phyloP scores from a whole-genome alignment of 805 yeast genomes.

The Nakazawaea holstii region DNA sequence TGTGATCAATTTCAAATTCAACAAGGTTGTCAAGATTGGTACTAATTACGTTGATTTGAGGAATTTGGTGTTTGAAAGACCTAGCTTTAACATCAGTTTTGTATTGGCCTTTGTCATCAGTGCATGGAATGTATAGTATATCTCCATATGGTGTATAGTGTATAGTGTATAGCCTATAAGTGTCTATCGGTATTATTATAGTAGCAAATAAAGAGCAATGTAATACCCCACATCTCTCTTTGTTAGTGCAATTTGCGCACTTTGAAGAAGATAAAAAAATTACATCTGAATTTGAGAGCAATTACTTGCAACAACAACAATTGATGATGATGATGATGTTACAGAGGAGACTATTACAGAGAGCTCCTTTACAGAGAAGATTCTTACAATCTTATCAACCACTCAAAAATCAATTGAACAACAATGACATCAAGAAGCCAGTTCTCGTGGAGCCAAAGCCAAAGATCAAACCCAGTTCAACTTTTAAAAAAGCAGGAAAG shows the following conservation, averaged over 20 bases:
- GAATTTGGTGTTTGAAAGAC: constrained; percentile 49
- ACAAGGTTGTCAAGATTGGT: constrained; percentile 30
- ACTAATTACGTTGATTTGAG: constrained; percentile 37
- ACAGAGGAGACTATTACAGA: neutral
- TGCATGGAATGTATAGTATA: constrained; percentile 44
- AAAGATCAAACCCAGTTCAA: constrained; percentile 17
- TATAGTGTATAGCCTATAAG: too few species aligned
- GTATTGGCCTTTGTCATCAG: constrained; percentile 50
- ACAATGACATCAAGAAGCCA: neutral
- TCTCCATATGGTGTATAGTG: too few species aligned
- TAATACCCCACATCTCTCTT: too few species aligned
- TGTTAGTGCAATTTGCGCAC: neutral
- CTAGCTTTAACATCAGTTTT: constrained; percentile 58
- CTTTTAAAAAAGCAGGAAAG: constrained; percentile 25
- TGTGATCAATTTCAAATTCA: constrained; percentile 39
- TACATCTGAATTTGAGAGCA: neutral
- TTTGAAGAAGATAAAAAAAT: neutral
- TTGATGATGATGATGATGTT: neutral
- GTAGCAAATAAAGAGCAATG: too few species aligned
- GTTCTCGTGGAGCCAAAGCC: neutral
- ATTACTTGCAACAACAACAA: neutral
- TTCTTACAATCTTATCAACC: neutral
- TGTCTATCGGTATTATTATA: too few species aligned
- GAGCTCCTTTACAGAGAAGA: neutral
- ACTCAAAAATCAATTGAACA: neutral